Base-by-base conservation (phyloP, 805 yeast species). In the Ogataea pini region DNA sequence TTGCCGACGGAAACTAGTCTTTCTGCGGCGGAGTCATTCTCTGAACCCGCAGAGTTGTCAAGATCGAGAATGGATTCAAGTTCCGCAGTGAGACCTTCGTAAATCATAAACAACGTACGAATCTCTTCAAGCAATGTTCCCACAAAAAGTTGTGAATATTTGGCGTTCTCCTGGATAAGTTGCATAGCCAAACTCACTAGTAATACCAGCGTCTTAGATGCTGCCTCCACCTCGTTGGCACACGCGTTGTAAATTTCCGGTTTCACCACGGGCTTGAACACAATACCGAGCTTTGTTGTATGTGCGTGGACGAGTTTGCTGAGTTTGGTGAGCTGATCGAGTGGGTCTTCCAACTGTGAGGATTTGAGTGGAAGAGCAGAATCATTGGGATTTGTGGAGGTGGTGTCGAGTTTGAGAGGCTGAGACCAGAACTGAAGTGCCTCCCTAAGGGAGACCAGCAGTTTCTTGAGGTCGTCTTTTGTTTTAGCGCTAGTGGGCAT, bases 271-370 rank as follows among this genome's bases (percentile, higher is more conserved):
- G 87, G 83, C 57, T 80, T 81, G 69, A 82, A 85, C 0, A 85
- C 78, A 22, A 85, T 75, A 1, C 90, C 91, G 5, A 87, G 70
- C 62, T 88, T 88, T 2, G 96, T 89, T 2, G 85, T 73, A 61
- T 87, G 90, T 1, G 96, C 90, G 63, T 76, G 82, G 7, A 85
- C 71, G 33, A 89, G 68, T 48, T 77, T 73, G 16, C 80, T 63
- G 6, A 86, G 59, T 61, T 89, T 89, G 4, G 60, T 64, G 13
- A 87, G 58, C 57, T 89, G 96, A 5, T 67, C 70, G 7, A 80
- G 55, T 3, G 88, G 85, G 6, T 69, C 55, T 6, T 60, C 68
- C 2, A 81, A 54, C 24, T 57, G 52, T 1, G 72, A 48, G 7
- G 65, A 45, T 24, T 58, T 51, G 14, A 61, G 40, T 6, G 28